Conservation (phyloP, 1,284 basidiomycete genomes). For the Leucoagaricus sp. region DNA sequence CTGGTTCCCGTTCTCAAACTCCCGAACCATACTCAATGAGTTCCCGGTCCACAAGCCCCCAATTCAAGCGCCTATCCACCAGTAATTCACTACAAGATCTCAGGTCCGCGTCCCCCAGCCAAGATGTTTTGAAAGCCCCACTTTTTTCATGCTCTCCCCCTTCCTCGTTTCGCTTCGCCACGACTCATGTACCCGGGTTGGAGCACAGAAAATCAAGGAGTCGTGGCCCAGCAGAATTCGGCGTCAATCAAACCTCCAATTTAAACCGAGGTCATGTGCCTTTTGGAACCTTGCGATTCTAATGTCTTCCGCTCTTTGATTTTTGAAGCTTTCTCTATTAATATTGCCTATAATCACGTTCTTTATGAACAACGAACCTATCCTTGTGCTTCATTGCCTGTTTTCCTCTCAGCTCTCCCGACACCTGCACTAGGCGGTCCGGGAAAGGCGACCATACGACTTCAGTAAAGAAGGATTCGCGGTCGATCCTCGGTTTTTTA, state of each 20-base stretch:
- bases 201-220: not conserved
- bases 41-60: not conserved
- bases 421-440: not conserved
- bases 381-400: not conserved
- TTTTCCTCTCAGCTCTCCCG: not conserved
- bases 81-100: constrained; percentile 1
- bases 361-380: not conserved
- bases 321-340: not conserved
- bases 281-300: constrained; percentile 8
- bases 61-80: not conserved
- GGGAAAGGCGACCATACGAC: not conserved
- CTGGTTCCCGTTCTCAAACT: not conserved
- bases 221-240: not conserved
- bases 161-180: not conserved
- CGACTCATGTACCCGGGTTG: constrained; percentile 3
- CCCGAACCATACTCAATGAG: not conserved
- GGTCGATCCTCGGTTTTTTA: constrained; percentile 1
- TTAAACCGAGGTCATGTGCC: not conserved
- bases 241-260: too few species aligned
- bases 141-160: not conserved
- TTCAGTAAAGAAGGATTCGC: not conserved
- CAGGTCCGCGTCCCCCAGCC: not conserved
- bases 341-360: too few species aligned
- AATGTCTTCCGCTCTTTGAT: not conserved
- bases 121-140: not conserved